These are phyloP conservation scores for Sisymbrium irio DNA, from an alignment of 345 rosid genomes.

Conservation along the genomic window DNA sequence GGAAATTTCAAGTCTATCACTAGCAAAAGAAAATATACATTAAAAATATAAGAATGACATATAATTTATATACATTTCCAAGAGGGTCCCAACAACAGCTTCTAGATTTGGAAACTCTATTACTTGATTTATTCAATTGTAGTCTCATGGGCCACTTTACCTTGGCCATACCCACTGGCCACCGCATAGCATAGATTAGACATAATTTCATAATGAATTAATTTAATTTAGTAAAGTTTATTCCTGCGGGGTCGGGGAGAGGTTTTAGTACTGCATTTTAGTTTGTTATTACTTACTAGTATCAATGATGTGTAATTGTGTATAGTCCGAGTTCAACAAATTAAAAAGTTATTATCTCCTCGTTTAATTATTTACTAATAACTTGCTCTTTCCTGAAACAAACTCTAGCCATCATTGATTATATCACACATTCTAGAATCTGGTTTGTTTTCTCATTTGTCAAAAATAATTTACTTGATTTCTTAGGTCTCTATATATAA, in stretches of 20 bases:
- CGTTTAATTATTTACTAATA: too few relatives aligned
- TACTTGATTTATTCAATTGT: not conserved
- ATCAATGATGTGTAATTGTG: too few relatives aligned
- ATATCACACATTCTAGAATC: too few relatives aligned
- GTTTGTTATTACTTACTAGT: too few relatives aligned
- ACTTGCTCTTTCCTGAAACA: too few relatives aligned
- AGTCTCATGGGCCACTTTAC: constrained; percentile 14
- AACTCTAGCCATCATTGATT: too few relatives aligned
- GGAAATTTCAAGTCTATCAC: constrained; percentile 13
- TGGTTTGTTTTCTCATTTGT: too few relatives aligned
- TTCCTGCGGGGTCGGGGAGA: not conserved
- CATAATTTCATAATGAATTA: not conserved
- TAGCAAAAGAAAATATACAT: constrained; percentile 10
- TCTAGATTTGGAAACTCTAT: constrained; percentile 26
- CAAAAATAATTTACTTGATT: too few relatives aligned
- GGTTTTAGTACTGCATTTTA: too few relatives aligned
- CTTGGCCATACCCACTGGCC: constrained; percentile 2
- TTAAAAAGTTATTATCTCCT: too few relatives aligned
- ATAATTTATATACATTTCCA: not conserved
- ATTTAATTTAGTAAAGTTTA: not conserved
- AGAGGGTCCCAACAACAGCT: constrained; percentile 30
- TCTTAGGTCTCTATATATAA: too few relatives aligned
- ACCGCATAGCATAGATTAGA: not conserved
- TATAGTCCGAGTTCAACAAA: too few relatives aligned
- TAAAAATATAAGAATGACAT: constrained; percentile 1